Evolutionary conservation across 306 rosid species (phyloP).

Genomic region (Sesbania bispinosa): DNA sequence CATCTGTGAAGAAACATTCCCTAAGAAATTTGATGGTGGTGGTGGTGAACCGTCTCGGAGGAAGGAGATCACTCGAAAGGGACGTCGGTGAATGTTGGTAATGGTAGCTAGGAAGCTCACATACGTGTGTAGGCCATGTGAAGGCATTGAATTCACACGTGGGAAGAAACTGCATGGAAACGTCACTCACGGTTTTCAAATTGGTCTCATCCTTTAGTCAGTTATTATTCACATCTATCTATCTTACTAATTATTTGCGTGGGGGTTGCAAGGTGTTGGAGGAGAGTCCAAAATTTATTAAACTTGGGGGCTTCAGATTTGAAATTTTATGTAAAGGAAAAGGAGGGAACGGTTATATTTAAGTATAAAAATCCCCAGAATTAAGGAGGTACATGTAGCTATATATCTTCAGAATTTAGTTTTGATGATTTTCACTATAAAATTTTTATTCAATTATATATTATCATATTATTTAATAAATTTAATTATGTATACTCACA

Average conservation of each 20-base stretch:
- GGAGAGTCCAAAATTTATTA: background rate
- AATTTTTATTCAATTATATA: too few relatives aligned
- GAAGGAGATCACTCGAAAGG: background rate
- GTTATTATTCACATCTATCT: background rate
- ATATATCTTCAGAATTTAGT: too few relatives aligned
- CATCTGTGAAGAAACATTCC: conserved; percentile 40
- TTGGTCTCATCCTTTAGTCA: background rate
- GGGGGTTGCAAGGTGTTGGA: conserved; percentile 10
- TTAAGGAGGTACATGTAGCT: too few relatives aligned
- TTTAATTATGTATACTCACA: too few relatives aligned
- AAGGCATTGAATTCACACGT: conserved; percentile 33
- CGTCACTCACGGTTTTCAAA: background rate
- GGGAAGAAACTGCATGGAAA: conserved; percentile 23
- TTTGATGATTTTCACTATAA: too few relatives aligned
- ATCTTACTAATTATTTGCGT: background rate
- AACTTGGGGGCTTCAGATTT: background rate
- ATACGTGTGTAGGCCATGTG: conserved; percentile 23
- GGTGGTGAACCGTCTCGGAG: background rate
- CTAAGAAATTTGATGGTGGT: conserved; percentile 3
- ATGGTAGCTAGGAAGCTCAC: too few relatives aligned
- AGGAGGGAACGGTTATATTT: too few relatives aligned
- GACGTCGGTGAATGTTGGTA: background rate
- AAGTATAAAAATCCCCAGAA: too few relatives aligned
- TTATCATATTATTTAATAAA: too few relatives aligned
- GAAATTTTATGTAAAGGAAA: background rate